Conservation (phyloP, 225 moss, liverwort and hornwort species). For the Marchantia paleacea region DNA sequence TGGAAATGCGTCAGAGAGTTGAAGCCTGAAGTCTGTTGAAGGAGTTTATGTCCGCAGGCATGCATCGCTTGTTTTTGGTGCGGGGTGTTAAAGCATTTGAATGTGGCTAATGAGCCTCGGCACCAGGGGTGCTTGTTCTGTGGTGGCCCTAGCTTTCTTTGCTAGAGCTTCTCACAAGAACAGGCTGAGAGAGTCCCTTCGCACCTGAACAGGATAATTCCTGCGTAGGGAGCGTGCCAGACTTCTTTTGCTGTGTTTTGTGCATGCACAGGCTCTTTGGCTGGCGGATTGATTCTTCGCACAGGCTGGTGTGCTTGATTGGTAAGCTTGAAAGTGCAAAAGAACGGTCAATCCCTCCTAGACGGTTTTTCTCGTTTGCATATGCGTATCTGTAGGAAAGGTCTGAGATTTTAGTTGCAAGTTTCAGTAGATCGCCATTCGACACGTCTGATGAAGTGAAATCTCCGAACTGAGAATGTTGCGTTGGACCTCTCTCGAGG, state of each 20-base stretch:
- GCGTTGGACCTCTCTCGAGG: too few relatives aligned
- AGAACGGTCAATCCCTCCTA: not conserved
- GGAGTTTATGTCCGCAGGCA: not conserved
- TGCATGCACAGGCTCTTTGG: constrained; percentile 67
- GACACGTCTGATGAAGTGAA: too few relatives aligned
- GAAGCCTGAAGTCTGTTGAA: not conserved
- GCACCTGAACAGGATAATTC: constrained; percentile 99
- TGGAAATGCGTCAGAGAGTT: not conserved
- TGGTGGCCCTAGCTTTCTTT: constrained; percentile 35
- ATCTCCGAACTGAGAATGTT: too few relatives aligned
- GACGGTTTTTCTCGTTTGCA: not conserved
- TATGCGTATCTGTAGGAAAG: not conserved
- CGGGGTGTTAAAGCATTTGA: not conserved
- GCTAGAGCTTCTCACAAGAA: constrained; percentile 56
- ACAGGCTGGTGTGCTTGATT: constrained; percentile 24
- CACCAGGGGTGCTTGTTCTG: constrained; percentile 99
- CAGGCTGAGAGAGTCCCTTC: constrained; percentile 99
- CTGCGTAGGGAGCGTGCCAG: constrained; percentile 99
- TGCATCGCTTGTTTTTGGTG: not conserved
- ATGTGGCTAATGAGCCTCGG: constrained; percentile 58
- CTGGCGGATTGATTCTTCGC: constrained; percentile 30
- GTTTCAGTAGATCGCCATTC: too few relatives aligned
- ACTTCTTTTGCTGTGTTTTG: constrained; percentile 65
- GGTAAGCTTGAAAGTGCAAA: constrained; percentile 22
- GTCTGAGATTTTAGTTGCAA: not conserved